Conservation (phyloP, 495 filamentous ascomycete genomes). For the Cercophora newfieldiana region DNA sequence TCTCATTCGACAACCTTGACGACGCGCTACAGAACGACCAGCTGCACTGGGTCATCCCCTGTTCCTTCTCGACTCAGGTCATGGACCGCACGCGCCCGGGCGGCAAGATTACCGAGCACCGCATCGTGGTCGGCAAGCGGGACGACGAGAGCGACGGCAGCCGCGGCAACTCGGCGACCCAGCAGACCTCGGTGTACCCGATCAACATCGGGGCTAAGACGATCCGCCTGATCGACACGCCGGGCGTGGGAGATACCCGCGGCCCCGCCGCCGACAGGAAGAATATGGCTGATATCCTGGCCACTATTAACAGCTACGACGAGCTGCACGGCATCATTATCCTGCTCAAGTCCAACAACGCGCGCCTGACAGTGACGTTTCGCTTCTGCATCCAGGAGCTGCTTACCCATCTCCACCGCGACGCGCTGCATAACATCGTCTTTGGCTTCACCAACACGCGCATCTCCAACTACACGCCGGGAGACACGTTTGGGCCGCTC, state of each 20-base stretch:
- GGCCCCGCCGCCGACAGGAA: conserved; percentile 37
- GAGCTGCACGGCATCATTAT: conserved; percentile 48
- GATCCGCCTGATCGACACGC: conserved; percentile 47
- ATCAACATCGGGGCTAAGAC: conserved; percentile 27
- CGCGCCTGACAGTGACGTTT: conserved; percentile 42
- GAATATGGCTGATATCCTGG: conserved; percentile 48
- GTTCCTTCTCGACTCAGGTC: conserved; percentile 37
- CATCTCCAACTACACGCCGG: conserved; percentile 42
- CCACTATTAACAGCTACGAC: conserved; percentile 33
- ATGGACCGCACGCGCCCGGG: conserved; percentile 25
- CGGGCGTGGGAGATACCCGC: conserved; percentile 47
- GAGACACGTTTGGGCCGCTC: conserved; percentile 42
- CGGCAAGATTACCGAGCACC: conserved; percentile 20
- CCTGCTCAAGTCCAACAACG: conserved; percentile 47
- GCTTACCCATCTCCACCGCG: conserved; percentile 33
- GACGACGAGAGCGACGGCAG: conserved; percentile 39
- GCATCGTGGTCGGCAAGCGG: conserved; percentile 32
- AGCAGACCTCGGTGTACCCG: conserved; percentile 38
- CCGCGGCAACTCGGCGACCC: conserved; percentile 43
- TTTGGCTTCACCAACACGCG: conserved; percentile 51
- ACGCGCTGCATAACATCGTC: conserved; percentile 40
- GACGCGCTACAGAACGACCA: conserved; percentile 29
- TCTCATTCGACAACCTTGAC: conserved; percentile 37
- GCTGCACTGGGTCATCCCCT: conserved; percentile 40
- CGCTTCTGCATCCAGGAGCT: conserved; percentile 46